Evolutionary conservation across 306 rosid species (phyloP).

Genomic region (Quercus robur): DNA sequence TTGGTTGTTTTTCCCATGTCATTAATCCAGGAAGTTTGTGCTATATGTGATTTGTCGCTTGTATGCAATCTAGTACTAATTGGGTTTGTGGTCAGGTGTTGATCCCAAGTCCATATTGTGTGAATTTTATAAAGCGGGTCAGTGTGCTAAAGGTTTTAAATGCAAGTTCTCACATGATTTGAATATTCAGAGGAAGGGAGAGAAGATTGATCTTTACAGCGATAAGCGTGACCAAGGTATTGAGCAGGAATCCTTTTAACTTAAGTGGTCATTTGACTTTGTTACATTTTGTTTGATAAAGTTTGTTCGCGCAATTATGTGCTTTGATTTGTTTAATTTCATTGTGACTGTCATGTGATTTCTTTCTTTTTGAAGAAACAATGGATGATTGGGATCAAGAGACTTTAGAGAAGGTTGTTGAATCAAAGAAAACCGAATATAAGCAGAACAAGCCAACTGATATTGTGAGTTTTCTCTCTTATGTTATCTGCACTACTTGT

Average conservation of each 20-base stretch:
- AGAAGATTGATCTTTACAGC: conserved; percentile 90
- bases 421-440: conserved; percentile 75
- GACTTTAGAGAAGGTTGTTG: conserved; percentile 89
- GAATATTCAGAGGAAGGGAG: conserved; percentile 99
- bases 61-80: background rate
- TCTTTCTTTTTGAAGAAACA: conserved; percentile 39
- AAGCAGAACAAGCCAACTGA: conserved; percentile 96
- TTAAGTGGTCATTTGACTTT: background rate
- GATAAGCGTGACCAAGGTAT: conserved; percentile 85
- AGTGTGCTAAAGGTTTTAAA: conserved; percentile 90
- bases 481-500: background rate
- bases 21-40: background rate
- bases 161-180: conserved; percentile 98
- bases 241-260: background rate
- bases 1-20: background rate
- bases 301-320: background rate
- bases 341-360: background rate
- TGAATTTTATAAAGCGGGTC: conserved; percentile 88
- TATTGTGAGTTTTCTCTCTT: conserved; percentile 48
- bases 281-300: background rate
- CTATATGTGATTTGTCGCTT: background rate
- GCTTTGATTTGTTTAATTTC: background rate
- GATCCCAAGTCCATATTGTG: conserved; percentile 96
- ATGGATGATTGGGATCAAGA: conserved; percentile 99
- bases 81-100: conserved; percentile 61